phyloP scores from a whole-genome alignment of 2,329 filamentous ascomycete genomes.

The Claviceps capensis region DNA sequence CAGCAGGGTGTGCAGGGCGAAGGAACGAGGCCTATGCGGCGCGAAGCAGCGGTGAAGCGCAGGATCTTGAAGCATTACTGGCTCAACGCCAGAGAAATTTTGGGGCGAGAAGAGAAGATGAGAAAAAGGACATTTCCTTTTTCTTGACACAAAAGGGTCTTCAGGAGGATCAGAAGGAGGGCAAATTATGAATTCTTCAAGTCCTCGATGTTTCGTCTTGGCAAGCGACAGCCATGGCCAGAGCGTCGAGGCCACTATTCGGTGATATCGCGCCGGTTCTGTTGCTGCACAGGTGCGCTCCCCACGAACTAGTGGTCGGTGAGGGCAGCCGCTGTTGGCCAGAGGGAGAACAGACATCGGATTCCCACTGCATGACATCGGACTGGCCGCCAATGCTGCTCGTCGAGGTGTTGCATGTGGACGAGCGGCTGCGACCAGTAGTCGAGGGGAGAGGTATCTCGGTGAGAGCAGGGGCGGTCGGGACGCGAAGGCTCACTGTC shows the following conservation, averaged over 20 bases:
- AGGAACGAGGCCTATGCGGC: not conserved
- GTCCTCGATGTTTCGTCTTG: slow-evolving; percentile 25
- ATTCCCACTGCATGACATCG: slow-evolving; percentile 24
- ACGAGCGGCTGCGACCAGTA: slow-evolving; percentile 18
- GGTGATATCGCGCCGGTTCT: slow-evolving; percentile 27
- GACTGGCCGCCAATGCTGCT: slow-evolving; percentile 8
- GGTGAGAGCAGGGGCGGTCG: slow-evolving; percentile 18
- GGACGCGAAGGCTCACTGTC: slow-evolving; percentile 20
- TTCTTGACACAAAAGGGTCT: not conserved
- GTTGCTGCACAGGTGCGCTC: slow-evolving; percentile 31
- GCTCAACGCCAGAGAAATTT: not conserved
- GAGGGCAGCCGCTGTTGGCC: slow-evolving; percentile 27
- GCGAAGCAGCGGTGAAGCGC: not conserved
- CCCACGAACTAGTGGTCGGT: slow-evolving; percentile 28
- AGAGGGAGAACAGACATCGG: slow-evolving; percentile 13
- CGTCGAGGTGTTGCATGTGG: slow-evolving; percentile 7
- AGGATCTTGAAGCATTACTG: slow-evolving; percentile 3
- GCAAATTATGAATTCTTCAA: not conserved
- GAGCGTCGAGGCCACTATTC: slow-evolving; percentile 39
- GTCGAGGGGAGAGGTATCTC: slow-evolving; percentile 20
- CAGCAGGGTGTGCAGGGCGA: not conserved
- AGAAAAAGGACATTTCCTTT: not conserved
- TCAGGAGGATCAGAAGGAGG: not conserved
- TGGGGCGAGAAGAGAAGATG: not conserved
- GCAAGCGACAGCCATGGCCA: slow-evolving; percentile 40